A percentile compares a stretch with the other conserved stretches of the same genome.
phyloP scores from a whole-genome alignment of 441 rosid species.

The Iberis amara region DNA sequence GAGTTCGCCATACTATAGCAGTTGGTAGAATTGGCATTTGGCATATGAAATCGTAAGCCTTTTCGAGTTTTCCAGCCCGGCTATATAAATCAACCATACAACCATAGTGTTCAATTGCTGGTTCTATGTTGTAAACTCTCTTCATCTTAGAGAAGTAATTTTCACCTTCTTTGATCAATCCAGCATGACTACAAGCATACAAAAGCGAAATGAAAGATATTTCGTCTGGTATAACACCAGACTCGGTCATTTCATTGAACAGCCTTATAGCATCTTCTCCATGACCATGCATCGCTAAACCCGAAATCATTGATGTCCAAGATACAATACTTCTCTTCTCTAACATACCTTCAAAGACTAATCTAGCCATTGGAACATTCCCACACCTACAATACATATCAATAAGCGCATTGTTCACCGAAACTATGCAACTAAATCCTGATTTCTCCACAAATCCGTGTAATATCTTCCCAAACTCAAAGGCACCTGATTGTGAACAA shows the following conservation, averaged over 20 bases:
- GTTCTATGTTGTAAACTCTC: slow-evolving; percentile 47
- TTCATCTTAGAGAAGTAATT: slow-evolving; percentile 53
- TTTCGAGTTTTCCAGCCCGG: slow-evolving; percentile 58
- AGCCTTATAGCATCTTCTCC: slow-evolving; percentile 56
- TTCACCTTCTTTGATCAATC: slow-evolving; percentile 60
- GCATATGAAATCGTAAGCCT: slow-evolving; percentile 53
- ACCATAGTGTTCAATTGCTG: slow-evolving; percentile 69
- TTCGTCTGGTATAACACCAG: slow-evolving; percentile 51
- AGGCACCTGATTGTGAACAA: slow-evolving; percentile 64
- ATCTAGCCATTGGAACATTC: slow-evolving; percentile 50
- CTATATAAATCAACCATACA: slow-evolving; percentile 89
- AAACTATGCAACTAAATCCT: slow-evolving; percentile 46
- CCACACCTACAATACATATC: slow-evolving; percentile 79
- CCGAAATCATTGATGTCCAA: slow-evolving; percentile 80
- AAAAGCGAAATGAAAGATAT: slow-evolving; percentile 54
- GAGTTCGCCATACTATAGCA: slow-evolving; percentile 71
- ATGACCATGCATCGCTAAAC: slow-evolving; percentile 70
- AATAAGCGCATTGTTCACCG: slow-evolving; percentile 66
- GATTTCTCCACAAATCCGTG: slow-evolving; percentile 63
- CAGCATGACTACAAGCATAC: slow-evolving; percentile 84
- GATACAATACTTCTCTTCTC: slow-evolving; percentile 48
- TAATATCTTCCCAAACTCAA: slow-evolving; percentile 48
- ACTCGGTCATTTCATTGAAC: slow-evolving; percentile 55
- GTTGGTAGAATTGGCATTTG: slow-evolving; percentile 62
- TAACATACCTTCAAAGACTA: slow-evolving; percentile 48